Evolutionary conservation across 1,284 basidiomycete genomes (phyloP), one percentile per base, ranked within the genome.

Genomic region (Moesziomyces parantarcticus): DNA sequence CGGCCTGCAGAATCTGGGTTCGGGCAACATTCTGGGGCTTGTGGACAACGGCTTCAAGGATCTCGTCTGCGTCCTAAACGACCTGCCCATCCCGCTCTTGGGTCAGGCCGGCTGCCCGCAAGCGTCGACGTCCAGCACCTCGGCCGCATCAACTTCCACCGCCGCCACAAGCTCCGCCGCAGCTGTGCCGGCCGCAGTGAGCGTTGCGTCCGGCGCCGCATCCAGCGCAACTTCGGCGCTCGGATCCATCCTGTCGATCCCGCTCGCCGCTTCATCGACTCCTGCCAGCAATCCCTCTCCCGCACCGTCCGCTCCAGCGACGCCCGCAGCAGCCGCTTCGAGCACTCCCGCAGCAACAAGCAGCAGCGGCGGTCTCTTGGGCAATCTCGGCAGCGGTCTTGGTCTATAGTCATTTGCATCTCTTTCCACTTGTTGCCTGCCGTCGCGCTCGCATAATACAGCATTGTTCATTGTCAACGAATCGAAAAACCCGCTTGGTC

Each of bases 71-170:
- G 34, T 36, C 23, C 47, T 50, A 22, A 34, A 32, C n/a, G 41
- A 48, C 32, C 14, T 57, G 23, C 52, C 44, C 23, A 23, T 40
- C 18, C 43, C 43, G 23, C 22, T 54, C 10, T 44, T 46, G 22
- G 39, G 43, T 29, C 43, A 54, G 20, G 52, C 52, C 23, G 34
- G 36, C 39, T 54, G 52, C 21, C 34, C 52, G 39, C 43, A 46
- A n/a, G 43, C 52, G 18, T 32, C 44, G 18, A 39, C 52, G 23
- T 23, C 52, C 9, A 40, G 29, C 10, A 6, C 44, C 10, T 26
- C 44, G 16, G 43, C 23, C 2, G 14, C 14, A 8, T 44, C 43
- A 3, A 44, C 21, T 1, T 23, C 43, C 21, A 23, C 14, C 16
- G 5, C 21, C 43, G 5, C 23, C 14, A 6, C 23, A 16, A 23